Evolutionary conservation across 1,139 yeast genomes (phyloP).

Genomic region (Candida sanyaensis): DNA sequence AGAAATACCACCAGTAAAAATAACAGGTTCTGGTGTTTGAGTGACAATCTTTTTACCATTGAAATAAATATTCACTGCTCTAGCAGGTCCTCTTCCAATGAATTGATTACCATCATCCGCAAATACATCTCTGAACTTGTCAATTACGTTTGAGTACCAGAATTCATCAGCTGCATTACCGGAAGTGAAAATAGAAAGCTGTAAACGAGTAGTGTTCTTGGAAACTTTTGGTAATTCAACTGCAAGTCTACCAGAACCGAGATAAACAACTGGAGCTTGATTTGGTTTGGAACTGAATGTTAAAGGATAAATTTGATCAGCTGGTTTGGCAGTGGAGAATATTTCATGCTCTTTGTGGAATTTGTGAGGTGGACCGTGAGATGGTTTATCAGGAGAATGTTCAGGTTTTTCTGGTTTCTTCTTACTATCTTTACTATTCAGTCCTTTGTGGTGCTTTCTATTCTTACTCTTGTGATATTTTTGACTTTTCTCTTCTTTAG

Average conservation of each 20-base stretch:
- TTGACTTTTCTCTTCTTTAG: not conserved
- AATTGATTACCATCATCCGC: conserved; percentile 33
- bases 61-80: conserved; percentile 54
- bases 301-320: conserved; percentile 35
- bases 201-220: conserved; percentile 57
- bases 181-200: conserved; percentile 62
- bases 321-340: conserved; percentile 28
- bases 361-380: conserved; percentile 6
- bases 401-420: conserved; percentile 7
- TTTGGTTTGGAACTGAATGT: conserved; percentile 21
- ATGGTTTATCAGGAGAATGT: conserved; percentile 7
- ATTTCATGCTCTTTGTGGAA: conserved; percentile 12
- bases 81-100: conserved; percentile 66
- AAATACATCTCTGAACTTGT: conserved; percentile 42
- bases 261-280: conserved; percentile 37
- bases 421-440: not conserved
- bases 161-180: conserved; percentile 84
- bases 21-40: conserved; percentile 58
- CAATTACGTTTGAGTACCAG: conserved; percentile 73
- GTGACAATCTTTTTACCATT: conserved; percentile 51
- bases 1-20: conserved; percentile 77
- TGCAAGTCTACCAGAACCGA: conserved; percentile 40
- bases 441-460: conserved; percentile 3
- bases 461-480: conserved; percentile 4
- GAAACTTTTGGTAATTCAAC: conserved; percentile 42